Evolutionary conservation across 2,329 filamentous ascomycete species (phyloP), one percentile per base, ranked within the genome.

Genomic region (Calonectria pteridis): DNA sequence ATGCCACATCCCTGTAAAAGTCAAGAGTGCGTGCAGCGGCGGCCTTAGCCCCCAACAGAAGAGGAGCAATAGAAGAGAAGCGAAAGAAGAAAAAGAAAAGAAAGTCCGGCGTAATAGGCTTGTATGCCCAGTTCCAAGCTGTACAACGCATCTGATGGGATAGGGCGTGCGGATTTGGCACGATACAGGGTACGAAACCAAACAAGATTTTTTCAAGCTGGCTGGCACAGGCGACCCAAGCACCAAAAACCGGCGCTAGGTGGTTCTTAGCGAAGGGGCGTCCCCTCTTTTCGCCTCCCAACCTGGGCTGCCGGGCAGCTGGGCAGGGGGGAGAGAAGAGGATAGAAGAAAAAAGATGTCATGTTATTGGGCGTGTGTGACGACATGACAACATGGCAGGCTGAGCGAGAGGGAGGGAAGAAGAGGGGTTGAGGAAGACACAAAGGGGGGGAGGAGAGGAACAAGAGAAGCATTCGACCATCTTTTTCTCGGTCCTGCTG

Each of bases 351-450:
- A 68, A 71, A 66, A 66, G 71, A 72, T 72, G 71, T 37, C 71
- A 69, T 72, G 71, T 49, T 58, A 72, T 65, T 72, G 71, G 70
- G 59, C 20, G 64, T 72, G 71, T 72, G 71, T 72, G 71, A 72
- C 71, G 71, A 72, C 71, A 72, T 72, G 71, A 49, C 66, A 59
- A 33, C 58, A 68, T 55, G 63, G 70, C 55, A 50, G 65, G 49
- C 65, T 37, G 64, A 63, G 33, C 26, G 28, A 67, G 50, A 72
- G 71, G 71, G 71, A 72, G 71, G 71, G 71, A 53, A 72, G 71
- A 66, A 65, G 71, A 72, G 71, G 71, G 71, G 71, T 72, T 55
- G 58, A 69, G 23, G 28, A 37, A 40, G 43, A 35, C 40, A n/a
- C 35, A 49, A 26, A 46, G 43, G 35, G 28, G 14, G n/a, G 50